Percentiles rank a stretch among this genome's conserved stretches.
These are phyloP conservation scores for Eucalyptus pauciflora DNA, from an alignment of 345 rosid genomes.

Conservation along the genomic window DNA sequence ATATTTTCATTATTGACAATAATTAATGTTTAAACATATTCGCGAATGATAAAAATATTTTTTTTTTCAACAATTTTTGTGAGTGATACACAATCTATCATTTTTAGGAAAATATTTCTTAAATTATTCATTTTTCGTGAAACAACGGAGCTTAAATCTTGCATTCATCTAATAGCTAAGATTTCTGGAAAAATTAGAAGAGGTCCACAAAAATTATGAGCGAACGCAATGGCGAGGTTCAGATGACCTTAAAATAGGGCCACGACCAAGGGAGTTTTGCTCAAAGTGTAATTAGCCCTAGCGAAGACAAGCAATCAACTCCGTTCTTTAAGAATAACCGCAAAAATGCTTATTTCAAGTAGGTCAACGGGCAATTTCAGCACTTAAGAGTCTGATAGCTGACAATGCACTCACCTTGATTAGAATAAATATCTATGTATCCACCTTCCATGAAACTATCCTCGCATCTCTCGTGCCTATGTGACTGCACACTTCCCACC, in stretches of 20 bases:
- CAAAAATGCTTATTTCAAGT: neutral
- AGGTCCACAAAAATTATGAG: neutral
- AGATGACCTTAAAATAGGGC: neutral
- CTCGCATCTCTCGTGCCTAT: neutral
- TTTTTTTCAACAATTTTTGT: neutral
- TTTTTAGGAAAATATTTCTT: too few relatives aligned
- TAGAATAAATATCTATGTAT: neutral
- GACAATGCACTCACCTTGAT: neutral
- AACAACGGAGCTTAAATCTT: rapidly evolving
- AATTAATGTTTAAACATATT: neutral
- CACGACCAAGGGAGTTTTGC: neutral
- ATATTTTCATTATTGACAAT: neutral
- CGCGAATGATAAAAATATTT: neutral
- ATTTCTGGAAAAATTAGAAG: neutral
- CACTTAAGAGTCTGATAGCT: neutral
- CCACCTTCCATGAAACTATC: neutral
- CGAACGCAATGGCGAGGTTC: neutral
- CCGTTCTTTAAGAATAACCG: neutral
- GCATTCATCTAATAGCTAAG: rapidly evolving
- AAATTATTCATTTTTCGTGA: too few relatives aligned
- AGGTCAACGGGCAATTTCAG: neutral
- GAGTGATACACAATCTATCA: rapidly evolving
- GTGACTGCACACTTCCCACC: neutral
- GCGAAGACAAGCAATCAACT: neutral
- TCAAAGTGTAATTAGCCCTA: neutral